Percentiles rank a stretch among this genome's conserved stretches.
These are phyloP conservation scores for Rugosomyces carneus DNA, from an alignment of 1,284 basidiomycete species.

Conservation along the genomic window DNA sequence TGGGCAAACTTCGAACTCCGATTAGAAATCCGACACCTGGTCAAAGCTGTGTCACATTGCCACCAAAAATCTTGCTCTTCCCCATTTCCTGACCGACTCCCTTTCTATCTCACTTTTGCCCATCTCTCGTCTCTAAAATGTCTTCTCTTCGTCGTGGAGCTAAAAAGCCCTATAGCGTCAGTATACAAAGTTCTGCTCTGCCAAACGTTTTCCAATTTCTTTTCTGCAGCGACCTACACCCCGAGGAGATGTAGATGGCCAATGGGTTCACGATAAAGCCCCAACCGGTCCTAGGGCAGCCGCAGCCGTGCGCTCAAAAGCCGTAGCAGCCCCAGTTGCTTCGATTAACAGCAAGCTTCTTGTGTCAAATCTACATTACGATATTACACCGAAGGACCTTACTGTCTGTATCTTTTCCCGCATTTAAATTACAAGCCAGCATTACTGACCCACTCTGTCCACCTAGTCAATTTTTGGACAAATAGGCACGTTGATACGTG, in stretches of 20 bases:
- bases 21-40: slow-evolving; percentile 14
- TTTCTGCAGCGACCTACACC: slow-evolving; percentile 37
- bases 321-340: slow-evolving; percentile 17
- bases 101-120: not conserved
- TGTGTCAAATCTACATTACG: slow-evolving; percentile 90
- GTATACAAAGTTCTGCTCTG: slow-evolving; percentile 16
- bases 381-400: slow-evolving; percentile 84
- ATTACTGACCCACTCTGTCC: slow-evolving; percentile 4
- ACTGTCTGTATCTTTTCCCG: slow-evolving; percentile 57
- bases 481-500: slow-evolving; percentile 86
- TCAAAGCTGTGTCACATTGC: slow-evolving; percentile 1
- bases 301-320: slow-evolving; percentile 11
- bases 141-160: slow-evolving; percentile 25
- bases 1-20: slow-evolving; percentile 13
- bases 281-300: slow-evolving; percentile 34
- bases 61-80: not conserved
- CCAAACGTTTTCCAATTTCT: slow-evolving; percentile 2
- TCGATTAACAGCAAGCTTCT: slow-evolving; percentile 58
- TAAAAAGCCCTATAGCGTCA: slow-evolving; percentile 47
- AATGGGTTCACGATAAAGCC: slow-evolving; percentile 72
- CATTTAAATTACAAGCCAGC: slow-evolving; percentile 8
- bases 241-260: slow-evolving; percentile 43
- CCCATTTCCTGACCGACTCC: not conserved
- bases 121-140: slow-evolving; percentile 19
- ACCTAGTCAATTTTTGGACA: slow-evolving; percentile 83